Conservation (phyloP, 371 early-diverging fungal genomes). For the Mucor lusitanicus region DNA sequence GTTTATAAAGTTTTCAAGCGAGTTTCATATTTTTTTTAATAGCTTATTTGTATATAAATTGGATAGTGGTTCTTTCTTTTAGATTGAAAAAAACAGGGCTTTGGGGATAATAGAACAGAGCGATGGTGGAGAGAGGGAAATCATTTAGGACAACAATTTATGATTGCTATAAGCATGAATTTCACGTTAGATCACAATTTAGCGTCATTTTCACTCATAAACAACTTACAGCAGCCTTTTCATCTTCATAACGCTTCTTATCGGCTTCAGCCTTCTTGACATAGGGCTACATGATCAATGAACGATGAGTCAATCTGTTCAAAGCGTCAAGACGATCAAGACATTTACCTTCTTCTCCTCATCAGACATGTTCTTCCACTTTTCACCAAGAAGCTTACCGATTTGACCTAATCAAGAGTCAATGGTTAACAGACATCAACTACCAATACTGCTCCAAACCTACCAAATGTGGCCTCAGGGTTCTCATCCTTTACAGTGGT, state of each 20-base stretch:
- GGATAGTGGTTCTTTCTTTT: not conserved
- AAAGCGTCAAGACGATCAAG: not conserved
- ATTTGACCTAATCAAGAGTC: slow-evolving; percentile 49
- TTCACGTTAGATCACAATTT: not conserved
- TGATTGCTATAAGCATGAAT: not conserved
- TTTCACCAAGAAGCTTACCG: slow-evolving; percentile 75
- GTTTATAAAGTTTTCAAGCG: not conserved
- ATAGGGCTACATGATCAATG: slow-evolving; percentile 43
- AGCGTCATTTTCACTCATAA: not conserved
- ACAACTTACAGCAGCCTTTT: slow-evolving; percentile 50
- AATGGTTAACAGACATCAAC: slow-evolving; percentile 24
- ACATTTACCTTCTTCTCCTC: slow-evolving; percentile 51
- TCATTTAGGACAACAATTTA: not conserved
- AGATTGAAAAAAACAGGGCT: not conserved
- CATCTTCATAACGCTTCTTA: slow-evolving; percentile 76
- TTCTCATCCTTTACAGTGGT: slow-evolving; percentile 66
- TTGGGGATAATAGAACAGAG: not conserved
- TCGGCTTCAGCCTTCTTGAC: slow-evolving; percentile 57
- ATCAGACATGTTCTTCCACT: slow-evolving; percentile 69
- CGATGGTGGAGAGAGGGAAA: not conserved
- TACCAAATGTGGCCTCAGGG: slow-evolving; percentile 78
- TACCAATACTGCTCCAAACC: slow-evolving; percentile 42
- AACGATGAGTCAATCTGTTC: not conserved
- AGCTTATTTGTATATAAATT: not conserved
- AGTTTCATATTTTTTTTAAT: not conserved